These are phyloP conservation scores for Teratosphaeria gauchensis DNA, from an alignment of 2,329 filamentous ascomycete species.

Conservation along the genomic window DNA sequence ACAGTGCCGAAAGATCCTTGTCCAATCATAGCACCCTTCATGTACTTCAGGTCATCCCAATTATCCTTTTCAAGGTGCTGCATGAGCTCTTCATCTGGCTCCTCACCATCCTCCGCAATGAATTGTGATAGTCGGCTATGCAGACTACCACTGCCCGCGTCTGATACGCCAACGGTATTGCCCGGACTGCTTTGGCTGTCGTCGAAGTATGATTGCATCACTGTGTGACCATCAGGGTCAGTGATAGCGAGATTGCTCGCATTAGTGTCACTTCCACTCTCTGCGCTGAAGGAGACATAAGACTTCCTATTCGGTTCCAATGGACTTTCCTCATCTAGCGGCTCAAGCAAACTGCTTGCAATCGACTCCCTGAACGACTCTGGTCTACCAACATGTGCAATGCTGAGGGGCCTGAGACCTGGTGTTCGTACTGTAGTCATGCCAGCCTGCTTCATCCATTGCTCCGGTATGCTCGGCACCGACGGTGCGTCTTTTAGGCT, in stretches of 20 bases:
- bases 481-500: constrained; percentile 88
- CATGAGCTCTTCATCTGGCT: constrained; percentile 76
- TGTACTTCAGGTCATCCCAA: constrained; percentile 97
- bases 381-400: constrained; percentile 47
- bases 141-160: constrained; percentile 50
- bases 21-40: constrained; percentile 96
- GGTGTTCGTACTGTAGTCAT: constrained; percentile 26
- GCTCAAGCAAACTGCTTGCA: constrained; percentile 78
- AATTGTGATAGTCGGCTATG: constrained; percentile 77
- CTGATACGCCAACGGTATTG: constrained; percentile 41
- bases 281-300: constrained; percentile 75
- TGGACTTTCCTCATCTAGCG: constrained; percentile 81
- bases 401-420: constrained; percentile 49
- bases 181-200: constrained; percentile 59
- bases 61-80: constrained; percentile 88
- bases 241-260: constrained; percentile 64
- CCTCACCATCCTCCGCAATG: constrained; percentile 82
- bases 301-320: constrained; percentile 85
- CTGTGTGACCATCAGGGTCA: constrained; percentile 63
- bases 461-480: constrained; percentile 89
- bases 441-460: constrained; percentile 64
- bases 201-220: constrained; percentile 74
- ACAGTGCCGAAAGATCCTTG: constrained; percentile 95
- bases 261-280: constrained; percentile 59
- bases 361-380: constrained; percentile 74